A percentile compares a stretch with the other conserved stretches of the same genome.
These are phyloP conservation scores for Alternaria sp. DNA, from an alignment of 2,329 filamentous ascomycete genomes.

Conservation along the genomic window DNA sequence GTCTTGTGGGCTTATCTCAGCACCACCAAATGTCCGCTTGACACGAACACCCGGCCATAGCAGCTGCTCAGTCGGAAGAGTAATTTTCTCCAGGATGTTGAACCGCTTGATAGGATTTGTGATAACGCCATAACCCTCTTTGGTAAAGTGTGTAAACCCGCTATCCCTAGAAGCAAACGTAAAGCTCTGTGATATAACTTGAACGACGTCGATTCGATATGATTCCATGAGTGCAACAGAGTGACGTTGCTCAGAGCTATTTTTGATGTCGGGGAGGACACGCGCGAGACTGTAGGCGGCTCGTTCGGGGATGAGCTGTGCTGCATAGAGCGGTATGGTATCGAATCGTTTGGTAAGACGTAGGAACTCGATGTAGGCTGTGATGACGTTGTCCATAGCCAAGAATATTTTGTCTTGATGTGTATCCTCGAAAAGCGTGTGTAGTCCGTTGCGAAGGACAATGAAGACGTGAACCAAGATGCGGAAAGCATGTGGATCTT, in stretches of 20 bases:
- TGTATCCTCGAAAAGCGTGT: constrained; percentile 21
- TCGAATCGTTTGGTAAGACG: constrained; percentile 70
- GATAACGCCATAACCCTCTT: constrained; percentile 28
- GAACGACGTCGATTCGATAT: constrained; percentile 74
- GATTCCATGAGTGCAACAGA: constrained; percentile 79
- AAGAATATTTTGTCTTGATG: constrained; percentile 40
- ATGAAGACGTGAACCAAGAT: constrained; percentile 66
- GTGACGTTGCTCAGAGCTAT: constrained; percentile 69
- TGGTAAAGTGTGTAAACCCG: constrained; percentile 38
- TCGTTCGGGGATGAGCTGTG: constrained; percentile 72
- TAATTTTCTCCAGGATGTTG: constrained; percentile 60
- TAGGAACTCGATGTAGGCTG: constrained; percentile 83
- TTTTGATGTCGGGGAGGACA: constrained; percentile 77
- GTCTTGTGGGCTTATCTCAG: constrained; percentile 65
- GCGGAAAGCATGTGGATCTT: constrained; percentile 56
- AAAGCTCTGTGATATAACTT: constrained; percentile 77
- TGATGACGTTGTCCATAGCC: constrained; percentile 76
- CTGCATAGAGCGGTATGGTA: constrained; percentile 88
- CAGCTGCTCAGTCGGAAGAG: constrained; percentile 50
- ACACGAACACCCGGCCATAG: constrained; percentile 69
- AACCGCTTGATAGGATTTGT: constrained; percentile 44
- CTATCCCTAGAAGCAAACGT: constrained; percentile 48
- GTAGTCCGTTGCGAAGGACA: constrained; percentile 65
- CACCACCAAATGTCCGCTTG: constrained; percentile 70
- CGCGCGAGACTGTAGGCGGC: constrained; percentile 76